phyloP scores from a whole-genome alignment of 371 early-diverging fungal genomes.

The Mucor circinelloides region DNA sequence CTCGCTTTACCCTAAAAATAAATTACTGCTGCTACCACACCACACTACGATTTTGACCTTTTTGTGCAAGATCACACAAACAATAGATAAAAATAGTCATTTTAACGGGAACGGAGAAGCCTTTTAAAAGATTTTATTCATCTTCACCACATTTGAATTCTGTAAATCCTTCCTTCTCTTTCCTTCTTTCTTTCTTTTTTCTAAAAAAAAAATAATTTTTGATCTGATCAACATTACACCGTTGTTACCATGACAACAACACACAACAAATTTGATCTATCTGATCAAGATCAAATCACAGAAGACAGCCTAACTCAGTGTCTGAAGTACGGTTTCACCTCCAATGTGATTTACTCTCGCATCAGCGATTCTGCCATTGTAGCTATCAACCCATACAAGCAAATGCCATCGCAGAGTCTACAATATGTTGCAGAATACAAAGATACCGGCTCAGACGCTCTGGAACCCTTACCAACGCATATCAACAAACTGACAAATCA shows the following conservation, averaged over 20 bases:
- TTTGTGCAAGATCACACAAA: constrained; percentile 1
- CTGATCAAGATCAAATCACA: constrained; percentile 7
- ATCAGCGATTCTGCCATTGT: constrained; percentile 64
- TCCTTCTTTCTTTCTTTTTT: neutral
- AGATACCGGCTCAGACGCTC: constrained; percentile 61
- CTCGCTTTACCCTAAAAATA: constrained; percentile 1
- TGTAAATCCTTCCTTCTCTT: neutral
- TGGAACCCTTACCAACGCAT: constrained; percentile 70
- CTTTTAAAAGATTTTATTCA: neutral
- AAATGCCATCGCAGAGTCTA: constrained; percentile 44
- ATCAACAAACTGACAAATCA: constrained; percentile 78
- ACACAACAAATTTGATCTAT: constrained; percentile 14
- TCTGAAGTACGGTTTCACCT: constrained; percentile 36
- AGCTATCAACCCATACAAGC: constrained; percentile 64
- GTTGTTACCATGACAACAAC: neutral
- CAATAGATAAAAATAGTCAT: neutral
- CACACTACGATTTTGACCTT: neutral
- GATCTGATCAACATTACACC: neutral
- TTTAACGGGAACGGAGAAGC: constrained; percentile 1
- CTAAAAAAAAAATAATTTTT: neutral
- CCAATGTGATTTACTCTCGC: constrained; percentile 63
- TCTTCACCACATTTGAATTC: neutral
- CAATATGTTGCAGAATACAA: constrained; percentile 79
- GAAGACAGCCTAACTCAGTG: constrained; percentile 21
- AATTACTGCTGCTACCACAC: neutral